Evolutionary conservation across 805 yeast genomes (phyloP), one percentile per base, ranked within the genome.

Genomic region (Candida gorgasii): DNA sequence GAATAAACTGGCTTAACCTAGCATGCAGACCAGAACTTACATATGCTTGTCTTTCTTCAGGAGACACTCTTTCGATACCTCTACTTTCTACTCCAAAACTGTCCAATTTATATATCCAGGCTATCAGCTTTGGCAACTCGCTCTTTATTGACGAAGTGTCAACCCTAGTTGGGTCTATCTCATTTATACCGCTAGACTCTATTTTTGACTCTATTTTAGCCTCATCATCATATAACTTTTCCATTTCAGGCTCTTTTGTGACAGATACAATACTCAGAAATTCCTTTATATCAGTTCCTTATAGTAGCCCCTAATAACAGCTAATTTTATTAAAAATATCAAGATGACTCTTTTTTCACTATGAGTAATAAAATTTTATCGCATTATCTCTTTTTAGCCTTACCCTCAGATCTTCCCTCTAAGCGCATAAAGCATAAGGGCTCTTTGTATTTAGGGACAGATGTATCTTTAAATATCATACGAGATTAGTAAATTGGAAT

Each of bases 1-100:
- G 54, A 4, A 56, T 13, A 36, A 63, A 58, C 38, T 61, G 68
- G 13, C 44, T 22, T 3, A 38, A 15, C 14, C 38, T 50, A 9
- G 41, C 16, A 33, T 35, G 36, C n/a, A 15, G 19, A 17, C 45
- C 41, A 5, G 36, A 31, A 12, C 34, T 24, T 8, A 50, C 49
- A 19, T 49, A n/a, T 5, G 27, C 28, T 12, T 38, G 41, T 39
- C 69, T 50, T 36, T 61, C 69, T 34, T 58, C 54, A 0, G 65
- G 58, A 0, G 55, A 26, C 1, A 64, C 64, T 34, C 71, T 40
- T 42, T 66, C 69, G 15, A 66, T 65, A 1, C 72, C 72, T 43
- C 66, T 48, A 15, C 54, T 52, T 42, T 65, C 72, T 4, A 65
- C 50, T 1, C 70, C 71, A 18, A 61, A 46, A 13, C 33, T 22